These are phyloP conservation scores for Balamuthia mandrillaris DNA, from an alignment of 208 protist species.

Conservation along the genomic window DNA sequence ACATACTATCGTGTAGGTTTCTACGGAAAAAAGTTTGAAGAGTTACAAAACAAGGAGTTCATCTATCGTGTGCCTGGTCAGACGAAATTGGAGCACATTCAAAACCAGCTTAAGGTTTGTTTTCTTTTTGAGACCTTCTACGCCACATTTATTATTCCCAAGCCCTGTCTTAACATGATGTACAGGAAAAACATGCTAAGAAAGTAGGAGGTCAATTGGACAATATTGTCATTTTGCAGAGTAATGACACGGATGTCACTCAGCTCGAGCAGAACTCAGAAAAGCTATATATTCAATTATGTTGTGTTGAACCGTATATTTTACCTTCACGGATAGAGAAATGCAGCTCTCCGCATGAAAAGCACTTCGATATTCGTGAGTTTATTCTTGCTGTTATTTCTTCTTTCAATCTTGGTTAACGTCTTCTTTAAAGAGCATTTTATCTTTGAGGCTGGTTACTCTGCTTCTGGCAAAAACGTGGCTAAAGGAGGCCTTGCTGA, in stretches of 20 bases:
- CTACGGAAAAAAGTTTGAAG: neutral
- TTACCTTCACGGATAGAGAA: neutral
- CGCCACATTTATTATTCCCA: no score
- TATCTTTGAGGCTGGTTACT: constrained; percentile 27
- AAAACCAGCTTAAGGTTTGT: neutral
- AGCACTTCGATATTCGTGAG: constrained; percentile 9
- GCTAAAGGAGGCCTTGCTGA: neutral
- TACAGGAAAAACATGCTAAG: constrained; percentile 18
- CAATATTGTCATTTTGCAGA: neutral
- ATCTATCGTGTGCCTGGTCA: constrained; percentile 2
- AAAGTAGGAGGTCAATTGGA: constrained; percentile 2
- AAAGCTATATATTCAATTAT: constrained; percentile 23
- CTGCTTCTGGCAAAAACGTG: constrained; percentile 26
- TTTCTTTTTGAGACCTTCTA: no score
- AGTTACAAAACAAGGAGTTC: neutral
- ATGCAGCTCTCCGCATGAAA: neutral
- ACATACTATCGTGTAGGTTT: constrained; percentile 8
- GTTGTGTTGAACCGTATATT: neutral
- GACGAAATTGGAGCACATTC: neutral
- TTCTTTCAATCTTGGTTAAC: neutral
- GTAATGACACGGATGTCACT: neutral
- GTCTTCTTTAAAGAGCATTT: neutral
- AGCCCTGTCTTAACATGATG: no score
- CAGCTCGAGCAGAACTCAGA: neutral
- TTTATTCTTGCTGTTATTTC: neutral